phyloP scores from a whole-genome alignment of 2,329 filamentous ascomycete species.

The Xylariaceae sp. region DNA sequence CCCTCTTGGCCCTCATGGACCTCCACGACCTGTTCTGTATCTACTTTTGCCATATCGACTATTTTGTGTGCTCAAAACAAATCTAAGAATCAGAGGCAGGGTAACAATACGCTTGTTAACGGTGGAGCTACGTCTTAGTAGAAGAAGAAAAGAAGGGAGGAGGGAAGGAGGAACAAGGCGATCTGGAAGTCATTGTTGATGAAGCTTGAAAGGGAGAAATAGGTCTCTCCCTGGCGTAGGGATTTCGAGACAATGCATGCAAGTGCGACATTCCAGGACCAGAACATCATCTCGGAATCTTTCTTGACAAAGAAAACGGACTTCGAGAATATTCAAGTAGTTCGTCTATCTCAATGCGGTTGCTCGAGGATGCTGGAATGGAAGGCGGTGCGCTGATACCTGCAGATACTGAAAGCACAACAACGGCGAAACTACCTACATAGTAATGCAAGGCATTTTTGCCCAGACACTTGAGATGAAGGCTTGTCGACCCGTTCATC shows the following conservation, averaged over 20 bases:
- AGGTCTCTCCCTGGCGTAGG: constrained; percentile 15
- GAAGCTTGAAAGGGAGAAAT: constrained; percentile 28
- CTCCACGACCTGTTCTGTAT: constrained; percentile 19
- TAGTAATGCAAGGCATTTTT: background rate
- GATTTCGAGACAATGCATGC: constrained; percentile 25
- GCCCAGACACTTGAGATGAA: background rate
- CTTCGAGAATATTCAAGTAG: background rate
- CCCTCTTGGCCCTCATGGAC: constrained; percentile 36
- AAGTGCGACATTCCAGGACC: constrained; percentile 23
- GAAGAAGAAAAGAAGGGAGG: constrained; percentile 9
- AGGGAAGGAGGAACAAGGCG: background rate
- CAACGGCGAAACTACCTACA: background rate
- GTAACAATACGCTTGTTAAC: constrained; percentile 1
- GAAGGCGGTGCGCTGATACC: background rate
- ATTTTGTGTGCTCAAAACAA: constrained; percentile 3
- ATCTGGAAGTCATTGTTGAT: constrained; percentile 28
- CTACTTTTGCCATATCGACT: constrained; percentile 14
- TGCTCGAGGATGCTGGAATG: background rate
- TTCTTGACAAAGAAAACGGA: constrained; percentile 22
- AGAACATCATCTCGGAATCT: background rate
- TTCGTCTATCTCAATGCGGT: background rate
- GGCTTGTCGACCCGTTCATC: too few relatives aligned
- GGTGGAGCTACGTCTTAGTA: constrained; percentile 4
- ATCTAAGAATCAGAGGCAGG: background rate
- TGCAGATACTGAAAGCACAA: background rate